Conservation (phyloP, 2,329 filamentous ascomycete genomes). For the Domatiomyces catenatus region DNA sequence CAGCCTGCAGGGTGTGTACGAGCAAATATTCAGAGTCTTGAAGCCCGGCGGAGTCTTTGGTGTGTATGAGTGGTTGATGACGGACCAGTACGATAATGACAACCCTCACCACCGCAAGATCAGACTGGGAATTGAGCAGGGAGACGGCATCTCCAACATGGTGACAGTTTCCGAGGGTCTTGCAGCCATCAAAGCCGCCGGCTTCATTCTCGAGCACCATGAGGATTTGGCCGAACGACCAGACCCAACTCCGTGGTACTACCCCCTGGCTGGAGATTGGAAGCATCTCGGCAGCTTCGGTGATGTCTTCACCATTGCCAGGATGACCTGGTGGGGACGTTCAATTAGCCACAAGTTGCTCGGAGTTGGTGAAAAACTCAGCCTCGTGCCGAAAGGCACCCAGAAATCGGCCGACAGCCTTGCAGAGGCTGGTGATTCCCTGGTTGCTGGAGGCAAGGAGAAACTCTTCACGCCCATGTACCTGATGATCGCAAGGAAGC, state of each 20-base stretch:
- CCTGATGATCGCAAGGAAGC: conserved; percentile 86
- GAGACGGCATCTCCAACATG: conserved; percentile 97
- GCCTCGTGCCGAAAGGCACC: conserved; percentile 64
- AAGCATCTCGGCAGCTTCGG: conserved; percentile 65
- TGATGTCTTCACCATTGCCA: conserved; percentile 59
- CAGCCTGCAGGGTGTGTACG: conserved; percentile 78
- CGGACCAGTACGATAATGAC: conserved; percentile 78
- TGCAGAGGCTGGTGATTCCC: conserved; percentile 62
- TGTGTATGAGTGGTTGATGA: conserved; percentile 99
- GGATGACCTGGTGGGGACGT: conserved; percentile 79
- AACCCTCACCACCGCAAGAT: conserved; percentile 78
- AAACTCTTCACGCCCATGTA: conserved; percentile 99
- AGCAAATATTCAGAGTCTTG: conserved; percentile 82
- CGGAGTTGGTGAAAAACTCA: conserved; percentile 57
- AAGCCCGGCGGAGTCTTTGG: conserved; percentile 94
- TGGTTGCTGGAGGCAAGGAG: conserved; percentile 73
- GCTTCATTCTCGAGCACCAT: conserved; percentile 67
- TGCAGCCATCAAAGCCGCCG: conserved; percentile 68
- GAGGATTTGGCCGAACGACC: conserved; percentile 71
- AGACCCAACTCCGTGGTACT: conserved; percentile 80
- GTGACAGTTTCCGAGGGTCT: conserved; percentile 70
- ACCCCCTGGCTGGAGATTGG: conserved; percentile 72
- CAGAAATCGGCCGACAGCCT: conserved; percentile 91
- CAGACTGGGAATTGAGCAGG: conserved; percentile 85
- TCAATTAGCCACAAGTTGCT: conserved; percentile 60